Evolutionary conservation across 1,139 yeast genomes (phyloP), one percentile per base, ranked within the genome.

Genomic region (Suhomyces coccinellae): DNA sequence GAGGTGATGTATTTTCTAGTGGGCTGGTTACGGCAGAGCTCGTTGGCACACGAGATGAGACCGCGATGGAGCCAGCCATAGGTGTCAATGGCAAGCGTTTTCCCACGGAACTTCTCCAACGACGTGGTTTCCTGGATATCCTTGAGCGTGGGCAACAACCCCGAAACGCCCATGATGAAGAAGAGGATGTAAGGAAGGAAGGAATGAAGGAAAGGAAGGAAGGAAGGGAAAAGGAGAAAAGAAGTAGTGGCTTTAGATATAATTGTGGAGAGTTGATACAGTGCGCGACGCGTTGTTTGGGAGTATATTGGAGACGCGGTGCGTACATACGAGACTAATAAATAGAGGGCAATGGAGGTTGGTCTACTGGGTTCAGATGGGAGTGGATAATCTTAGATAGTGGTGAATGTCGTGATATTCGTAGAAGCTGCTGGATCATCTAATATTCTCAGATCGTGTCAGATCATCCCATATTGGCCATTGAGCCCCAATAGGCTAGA

Each of bases 61-160:
- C 95, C 91, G 50, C 89, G 80, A 65, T 95, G 99, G 10, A 95
- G 76, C 99, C 99, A 95, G 1, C 97, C 93, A 60, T 90, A 95
- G 0, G 96, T 93, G 61, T 95, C 99, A 17, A 95, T 84, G 0
- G 97, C 99, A 38, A 95, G 69, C 0, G 89, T 83, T 57, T 83
- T 77, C 1, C 97, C 97, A 13, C 80, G 66, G 62, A 82, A 88
- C 36, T 78, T 67, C 45, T 77, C 76, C 31, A 91, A 66, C 1
- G 84, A 66, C 2, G 79, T 74, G 0, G 78, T 73, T 41, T 76
- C 76, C 57, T 87, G 95, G 35, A 87, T 84, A 37, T 86, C 82
- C 59, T 85, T 87, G 52, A 91, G 71, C 50, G 78, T 80, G 13
- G 87, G 90, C 39, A 89, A 77, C 20, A 91, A 72, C 0, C 97